Base-by-base conservation (phyloP, 2,329 filamentous ascomycete species). In the Fusarium sacchari region DNA sequence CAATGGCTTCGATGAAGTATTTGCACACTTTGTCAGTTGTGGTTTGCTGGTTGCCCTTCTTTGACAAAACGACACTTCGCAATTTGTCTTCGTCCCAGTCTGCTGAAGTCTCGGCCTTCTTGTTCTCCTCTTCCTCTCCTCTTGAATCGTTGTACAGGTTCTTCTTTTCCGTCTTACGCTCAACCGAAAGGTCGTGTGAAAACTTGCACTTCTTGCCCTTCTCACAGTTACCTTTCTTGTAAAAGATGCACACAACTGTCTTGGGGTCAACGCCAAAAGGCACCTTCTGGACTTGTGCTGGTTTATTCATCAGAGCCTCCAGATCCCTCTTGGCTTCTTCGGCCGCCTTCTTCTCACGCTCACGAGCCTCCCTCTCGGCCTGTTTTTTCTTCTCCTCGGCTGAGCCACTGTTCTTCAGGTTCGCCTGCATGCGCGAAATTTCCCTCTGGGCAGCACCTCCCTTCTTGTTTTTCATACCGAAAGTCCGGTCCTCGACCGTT, bases 401-500 rank as follows among this genome's bases (percentile, higher is more conserved):
- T n/a, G 88, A 92, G 70, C 94, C 94, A 77, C 92, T 91, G 64
- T 89, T 88, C 76, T 92, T 91, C 59, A 91, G 89, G 78, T 95
- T 92, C 52, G 91, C 89, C 76, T 91, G 86, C 82, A 99, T 90
- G 79, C 95, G 93, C 67, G 93, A 92, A 81, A 99, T 98, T 77
- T 95, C 91, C 84, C 92, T 97, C 85, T 98, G 94, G 62, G 95
- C 96, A 59, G 90, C 92, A 64, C 91, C 93, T 77, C 96, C 96
- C 88, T 98, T 99, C 88, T 99, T 99, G 82, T 99, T 99, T 86
- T 99, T 99, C 96, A 99, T 98, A 79, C 96, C 96, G 88, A 99
- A 99, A 55, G 96, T 97, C 86, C 96, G 96, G 87, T 99, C 96
- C 72, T 96, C 94, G 73, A 95, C 93, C 49, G 87, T 79, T 85